Percentiles rank a stretch among this genome's conserved stretches.
Evolutionary conservation across 441 rosid species (phyloP).

Genomic region (Pelargonium myrrhifolium): DNA sequence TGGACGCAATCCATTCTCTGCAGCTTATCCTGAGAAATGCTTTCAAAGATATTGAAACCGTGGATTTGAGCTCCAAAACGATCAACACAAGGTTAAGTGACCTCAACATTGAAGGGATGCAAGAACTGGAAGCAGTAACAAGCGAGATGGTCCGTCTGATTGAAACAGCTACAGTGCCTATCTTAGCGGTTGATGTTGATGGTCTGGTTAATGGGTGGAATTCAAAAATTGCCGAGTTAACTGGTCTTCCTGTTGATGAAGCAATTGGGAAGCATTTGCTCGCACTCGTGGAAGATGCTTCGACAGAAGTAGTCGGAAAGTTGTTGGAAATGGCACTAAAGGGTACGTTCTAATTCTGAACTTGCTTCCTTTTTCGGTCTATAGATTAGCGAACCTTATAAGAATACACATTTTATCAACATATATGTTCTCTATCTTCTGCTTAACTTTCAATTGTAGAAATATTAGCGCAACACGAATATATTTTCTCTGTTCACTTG

Average conservation of each 20-base stretch:
- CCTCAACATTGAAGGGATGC: conserved; percentile 40
- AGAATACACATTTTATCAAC: background rate
- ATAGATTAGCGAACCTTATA: background rate
- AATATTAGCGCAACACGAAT: no score
- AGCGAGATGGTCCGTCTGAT: conserved; percentile 79
- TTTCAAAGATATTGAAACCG: conserved; percentile 39
- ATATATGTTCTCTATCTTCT: no score
- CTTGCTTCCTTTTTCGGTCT: background rate
- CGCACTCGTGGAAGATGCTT: conserved; percentile 45
- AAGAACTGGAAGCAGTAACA: conserved; percentile 45
- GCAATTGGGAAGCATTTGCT: conserved; percentile 58
- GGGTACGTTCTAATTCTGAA: conserved; percentile 32
- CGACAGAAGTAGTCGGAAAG: conserved; percentile 30
- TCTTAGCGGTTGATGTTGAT: conserved; percentile 62
- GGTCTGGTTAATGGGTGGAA: conserved; percentile 77
- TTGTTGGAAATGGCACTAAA: conserved; percentile 43
- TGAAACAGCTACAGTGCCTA: conserved; percentile 77
- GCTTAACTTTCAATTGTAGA: no score
- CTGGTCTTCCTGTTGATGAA: conserved; percentile 60
- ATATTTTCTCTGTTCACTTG: no score
- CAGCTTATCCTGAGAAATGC: conserved; percentile 71
- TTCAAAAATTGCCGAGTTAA: conserved; percentile 62
- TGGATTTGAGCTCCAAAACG: conserved; percentile 33
- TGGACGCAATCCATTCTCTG: conserved; percentile 83
- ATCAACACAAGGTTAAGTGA: conserved; percentile 38